phyloP scores from a whole-genome alignment of 495 filamentous ascomycete species.

The Clohesyomyces aquaticus region DNA sequence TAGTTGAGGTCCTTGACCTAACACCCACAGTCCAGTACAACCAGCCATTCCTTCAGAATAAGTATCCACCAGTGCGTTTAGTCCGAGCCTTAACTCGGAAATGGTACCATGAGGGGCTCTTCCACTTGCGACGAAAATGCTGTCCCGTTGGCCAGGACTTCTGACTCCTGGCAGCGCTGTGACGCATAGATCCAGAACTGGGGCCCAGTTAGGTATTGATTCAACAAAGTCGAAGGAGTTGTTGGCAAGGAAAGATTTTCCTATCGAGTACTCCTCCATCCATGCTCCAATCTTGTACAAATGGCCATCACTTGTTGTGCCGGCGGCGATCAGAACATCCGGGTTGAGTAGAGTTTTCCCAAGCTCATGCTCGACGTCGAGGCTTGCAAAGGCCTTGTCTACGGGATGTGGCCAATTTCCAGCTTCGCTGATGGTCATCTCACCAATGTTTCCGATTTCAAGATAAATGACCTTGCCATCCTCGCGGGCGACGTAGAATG shows the following conservation, averaged over 20 bases:
- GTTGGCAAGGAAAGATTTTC: background rate
- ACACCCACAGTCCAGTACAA: constrained; percentile 42
- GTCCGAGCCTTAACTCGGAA: constrained; percentile 43
- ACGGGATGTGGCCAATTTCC: constrained; percentile 65
- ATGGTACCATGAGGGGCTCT: constrained; percentile 43
- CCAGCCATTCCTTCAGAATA: constrained; percentile 13
- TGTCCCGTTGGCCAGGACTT: constrained; percentile 14
- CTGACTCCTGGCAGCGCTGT: constrained; percentile 40
- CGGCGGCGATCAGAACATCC: constrained; percentile 78
- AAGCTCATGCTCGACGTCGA: constrained; percentile 46
- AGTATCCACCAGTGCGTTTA: constrained; percentile 36
- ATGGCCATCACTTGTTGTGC: constrained; percentile 75
- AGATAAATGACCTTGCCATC: constrained; percentile 61
- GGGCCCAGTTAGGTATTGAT: constrained; percentile 81
- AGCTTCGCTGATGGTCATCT: constrained; percentile 48
- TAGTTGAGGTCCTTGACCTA: constrained; percentile 17
- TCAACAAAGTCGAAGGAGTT: constrained; percentile 55
- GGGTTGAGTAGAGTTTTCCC: constrained; percentile 52
- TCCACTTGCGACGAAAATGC: constrained; percentile 44
- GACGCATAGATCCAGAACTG: constrained; percentile 68
- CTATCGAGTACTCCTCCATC: constrained; percentile 3
- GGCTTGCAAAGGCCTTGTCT: constrained; percentile 66
- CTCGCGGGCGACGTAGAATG: constrained; percentile 50
- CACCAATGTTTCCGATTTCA: constrained; percentile 44
- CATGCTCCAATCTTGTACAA: constrained; percentile 34